Evolutionary conservation across 371 early-diverging fungal genomes (phyloP).

Genomic region (Lichtheimia hyalospora): DNA sequence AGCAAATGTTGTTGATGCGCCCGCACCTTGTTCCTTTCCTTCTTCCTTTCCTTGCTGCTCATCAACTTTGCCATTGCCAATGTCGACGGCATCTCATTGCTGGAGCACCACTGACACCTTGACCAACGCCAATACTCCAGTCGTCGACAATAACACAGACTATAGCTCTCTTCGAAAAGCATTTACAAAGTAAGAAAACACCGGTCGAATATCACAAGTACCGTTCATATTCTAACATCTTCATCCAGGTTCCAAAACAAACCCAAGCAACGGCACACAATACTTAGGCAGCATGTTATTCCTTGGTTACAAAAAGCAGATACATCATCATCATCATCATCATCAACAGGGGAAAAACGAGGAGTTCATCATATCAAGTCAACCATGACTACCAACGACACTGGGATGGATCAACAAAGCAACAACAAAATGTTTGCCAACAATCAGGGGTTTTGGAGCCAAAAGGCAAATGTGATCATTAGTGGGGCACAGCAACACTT

Average conservation of each 20-base stretch:
- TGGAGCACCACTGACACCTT: background rate
- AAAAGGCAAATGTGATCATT: background rate
- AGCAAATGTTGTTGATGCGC: background rate
- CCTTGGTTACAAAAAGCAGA: no score
- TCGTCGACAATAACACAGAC: background rate
- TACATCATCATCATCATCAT: no score
- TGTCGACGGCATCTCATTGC: background rate
- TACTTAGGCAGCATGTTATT: conserved; percentile 8
- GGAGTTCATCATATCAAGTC: no score
- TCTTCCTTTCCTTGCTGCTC: conserved; percentile 9
- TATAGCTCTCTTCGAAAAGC: conserved; percentile 5
- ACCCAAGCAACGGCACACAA: conserved; percentile 17
- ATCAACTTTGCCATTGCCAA: conserved; percentile 4
- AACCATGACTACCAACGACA: no score
- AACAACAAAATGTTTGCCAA: background rate
- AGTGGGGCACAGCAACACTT: background rate
- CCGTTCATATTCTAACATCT: conserved; percentile 1
- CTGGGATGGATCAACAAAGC: conserved; percentile 19
- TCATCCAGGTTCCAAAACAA: conserved; percentile 28
- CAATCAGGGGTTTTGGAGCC: no score
- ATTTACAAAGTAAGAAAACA: conserved; percentile 8
- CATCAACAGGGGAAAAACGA: no score
- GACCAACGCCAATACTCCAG: no score
- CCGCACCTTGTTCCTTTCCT: conserved; percentile 9
- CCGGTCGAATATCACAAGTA: background rate